A percentile compares a stretch with the other conserved stretches of the same genome.
Evolutionary conservation across 2,329 filamentous ascomycete species (phyloP).

Genomic region (Arachnomyces sp.): DNA sequence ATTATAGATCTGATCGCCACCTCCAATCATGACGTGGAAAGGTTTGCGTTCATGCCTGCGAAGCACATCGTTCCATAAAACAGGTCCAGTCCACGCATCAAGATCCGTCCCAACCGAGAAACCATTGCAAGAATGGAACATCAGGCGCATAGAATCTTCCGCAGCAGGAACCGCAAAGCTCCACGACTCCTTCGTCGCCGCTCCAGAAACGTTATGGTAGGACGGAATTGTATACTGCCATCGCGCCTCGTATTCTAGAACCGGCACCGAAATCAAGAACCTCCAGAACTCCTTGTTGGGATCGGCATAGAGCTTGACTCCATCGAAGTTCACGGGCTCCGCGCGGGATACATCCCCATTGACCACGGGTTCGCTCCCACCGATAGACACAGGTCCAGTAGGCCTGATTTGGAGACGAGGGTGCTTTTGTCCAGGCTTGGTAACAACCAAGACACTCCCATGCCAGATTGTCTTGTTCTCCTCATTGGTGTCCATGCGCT

Average conservation of each 20-base stretch:
- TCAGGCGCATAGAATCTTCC: constrained; percentile 58
- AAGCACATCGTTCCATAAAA: constrained; percentile 57
- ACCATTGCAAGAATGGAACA: constrained; percentile 63
- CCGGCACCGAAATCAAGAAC: constrained; percentile 53
- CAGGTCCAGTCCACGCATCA: constrained; percentile 53
- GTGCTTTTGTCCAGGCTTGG: constrained; percentile 58
- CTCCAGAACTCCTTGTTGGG: constrained; percentile 51
- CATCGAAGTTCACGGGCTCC: constrained; percentile 30
- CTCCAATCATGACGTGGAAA: constrained; percentile 69
- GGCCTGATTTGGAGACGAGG: constrained; percentile 47
- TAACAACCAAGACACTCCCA: constrained; percentile 79
- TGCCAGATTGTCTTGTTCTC: constrained; percentile 51
- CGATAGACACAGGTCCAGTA: constrained; percentile 21
- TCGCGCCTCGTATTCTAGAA: constrained; percentile 61
- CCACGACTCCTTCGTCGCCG: constrained; percentile 45
- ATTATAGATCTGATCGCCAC: constrained; percentile 78
- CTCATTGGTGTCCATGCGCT: constrained; percentile 35
- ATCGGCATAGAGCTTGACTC: constrained; percentile 54
- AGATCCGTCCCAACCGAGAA: constrained; percentile 59
- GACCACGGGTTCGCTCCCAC: constrained; percentile 14
- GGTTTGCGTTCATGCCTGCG: constrained; percentile 51
- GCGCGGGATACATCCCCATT: constrained; percentile 10
- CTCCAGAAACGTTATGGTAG: constrained; percentile 52
- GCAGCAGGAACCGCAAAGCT: constrained; percentile 51
- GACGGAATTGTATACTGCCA: constrained; percentile 71